phyloP scores from a whole-genome alignment of 2,329 filamentous ascomycete species.

The Colletotrichum musae region DNA sequence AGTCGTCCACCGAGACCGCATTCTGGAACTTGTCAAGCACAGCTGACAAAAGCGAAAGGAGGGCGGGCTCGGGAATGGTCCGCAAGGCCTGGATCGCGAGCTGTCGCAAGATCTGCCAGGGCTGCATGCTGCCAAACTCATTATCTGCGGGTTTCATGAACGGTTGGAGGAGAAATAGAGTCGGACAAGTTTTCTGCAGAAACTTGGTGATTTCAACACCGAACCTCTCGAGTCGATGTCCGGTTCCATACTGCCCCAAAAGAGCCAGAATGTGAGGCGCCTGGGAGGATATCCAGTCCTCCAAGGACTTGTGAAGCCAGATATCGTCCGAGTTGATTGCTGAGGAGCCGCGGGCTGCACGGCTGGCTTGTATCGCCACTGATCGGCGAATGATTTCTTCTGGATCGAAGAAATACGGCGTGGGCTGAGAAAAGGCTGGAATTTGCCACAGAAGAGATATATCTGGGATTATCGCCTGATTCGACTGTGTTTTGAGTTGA shows the following conservation, averaged over 20 bases:
- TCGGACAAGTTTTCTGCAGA: not conserved
- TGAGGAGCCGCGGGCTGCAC: not conserved
- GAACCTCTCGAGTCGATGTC: not conserved
- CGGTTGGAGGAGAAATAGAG: not conserved
- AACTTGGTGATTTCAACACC: not conserved
- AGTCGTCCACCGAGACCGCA: not conserved
- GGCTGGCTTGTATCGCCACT: not conserved
- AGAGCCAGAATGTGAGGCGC: not conserved
- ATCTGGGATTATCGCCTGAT: not conserved
- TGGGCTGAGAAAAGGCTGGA: not conserved
- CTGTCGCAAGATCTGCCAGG: not conserved
- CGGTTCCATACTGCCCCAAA: not conserved
- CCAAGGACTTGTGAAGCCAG: not conserved
- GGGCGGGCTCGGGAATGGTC: not conserved
- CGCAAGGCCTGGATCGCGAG: not conserved
- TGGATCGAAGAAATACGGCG: not conserved
- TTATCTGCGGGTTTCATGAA: not conserved
- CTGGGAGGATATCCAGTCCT: not conserved
- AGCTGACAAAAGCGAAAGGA: not conserved
- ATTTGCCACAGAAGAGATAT: not conserved
- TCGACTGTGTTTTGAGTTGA: not conserved
- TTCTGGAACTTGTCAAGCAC: not conserved
- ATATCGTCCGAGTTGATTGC: not conserved
- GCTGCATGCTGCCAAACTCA: not conserved
- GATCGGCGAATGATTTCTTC: not conserved